A percentile compares a stretch with the other conserved stretches of the same genome.
These are phyloP conservation scores for Botrytis fabae DNA, from an alignment of 2,329 filamentous ascomycete species.

Conservation along the genomic window DNA sequence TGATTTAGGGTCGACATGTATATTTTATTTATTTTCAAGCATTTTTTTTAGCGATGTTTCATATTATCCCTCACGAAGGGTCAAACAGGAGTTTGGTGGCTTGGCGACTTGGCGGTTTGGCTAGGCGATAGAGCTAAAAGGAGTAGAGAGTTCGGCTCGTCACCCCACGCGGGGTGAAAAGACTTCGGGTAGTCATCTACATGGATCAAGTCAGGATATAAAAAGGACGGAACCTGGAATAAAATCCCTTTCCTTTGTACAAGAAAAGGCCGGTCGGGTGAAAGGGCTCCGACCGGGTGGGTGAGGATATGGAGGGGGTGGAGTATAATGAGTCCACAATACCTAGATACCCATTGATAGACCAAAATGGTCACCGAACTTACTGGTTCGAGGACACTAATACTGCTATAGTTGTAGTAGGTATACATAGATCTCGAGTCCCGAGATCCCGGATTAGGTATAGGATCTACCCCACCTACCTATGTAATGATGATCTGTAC, in stretches of 20 bases:
- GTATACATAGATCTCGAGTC: neutral
- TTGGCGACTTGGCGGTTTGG: neutral
- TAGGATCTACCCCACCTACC: neutral
- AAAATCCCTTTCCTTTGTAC: neutral
- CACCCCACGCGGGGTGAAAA: neutral
- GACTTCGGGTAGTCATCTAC: neutral
- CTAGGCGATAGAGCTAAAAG: neutral
- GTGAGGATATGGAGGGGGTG: neutral
- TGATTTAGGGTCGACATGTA: conserved; percentile 22
- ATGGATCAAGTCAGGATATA: neutral
- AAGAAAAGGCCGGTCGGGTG: neutral
- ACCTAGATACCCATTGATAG: neutral
- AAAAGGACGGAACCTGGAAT: neutral
- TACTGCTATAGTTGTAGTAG: neutral
- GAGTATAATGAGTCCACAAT: neutral
- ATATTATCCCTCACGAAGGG: neutral
- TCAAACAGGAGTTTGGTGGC: conserved; percentile 5
- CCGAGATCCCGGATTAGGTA: neutral
- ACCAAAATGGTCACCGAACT: neutral
- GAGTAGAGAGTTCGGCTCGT: neutral
- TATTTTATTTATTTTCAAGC: neutral
- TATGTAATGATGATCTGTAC: neutral
- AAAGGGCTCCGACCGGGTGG: neutral
- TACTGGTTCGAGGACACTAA: neutral
- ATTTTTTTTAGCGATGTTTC: conserved; percentile 13